Base-by-base conservation (phyloP, 768 basidiomycete species). In the Psilocybe azurescens region DNA sequence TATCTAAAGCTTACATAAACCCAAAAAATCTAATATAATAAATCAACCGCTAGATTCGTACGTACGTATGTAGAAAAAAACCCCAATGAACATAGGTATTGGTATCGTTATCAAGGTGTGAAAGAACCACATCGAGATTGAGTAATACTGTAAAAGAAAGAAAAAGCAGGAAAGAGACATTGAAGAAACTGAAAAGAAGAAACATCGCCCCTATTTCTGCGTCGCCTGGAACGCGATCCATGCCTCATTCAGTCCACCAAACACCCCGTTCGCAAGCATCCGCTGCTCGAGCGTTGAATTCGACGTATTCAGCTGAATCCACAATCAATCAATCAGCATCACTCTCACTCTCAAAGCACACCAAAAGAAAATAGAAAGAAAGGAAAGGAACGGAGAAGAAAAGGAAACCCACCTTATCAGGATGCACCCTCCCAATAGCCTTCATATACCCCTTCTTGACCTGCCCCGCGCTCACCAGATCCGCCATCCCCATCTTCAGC, bases 241-340 rank as follows among this genome's bases (percentile, higher is more conserved):
- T 5, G 91, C 91, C 61, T 97, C 95, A 68, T 96, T 99, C 67
- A 99, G 75, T 9, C 87, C 80, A 6, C 92, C 92, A 77, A 99
- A 99, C 3, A 96, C 95, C 1, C 89, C 91, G 66, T 94, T 94
- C 5, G 96, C 95, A 63, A 98, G 82, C 95, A 98, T 96, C 69
- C 94, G 80, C 73, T 98, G 95, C 75, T 99, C 96, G 51, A 97
- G 79, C 3, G 94, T 95, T 62, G 93, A 91, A 69, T 94, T 96
- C 8, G 75, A 79, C 28, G 83, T 76, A 67, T 87, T 93, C 39
- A 98, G 77, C 94, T 97, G 65, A 24, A 46, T 28, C 24, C 57
- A 54, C 29, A 20, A 44, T 33, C n/a, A 10, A 44, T 2, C n/a
- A 6, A 20, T n/a, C 44, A 61, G 53, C 24, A 24, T 24, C 2